These are phyloP conservation scores for Solanum megistacrolobum DNA, from an alignment of 257 asterid species.

Conservation along the genomic window DNA sequence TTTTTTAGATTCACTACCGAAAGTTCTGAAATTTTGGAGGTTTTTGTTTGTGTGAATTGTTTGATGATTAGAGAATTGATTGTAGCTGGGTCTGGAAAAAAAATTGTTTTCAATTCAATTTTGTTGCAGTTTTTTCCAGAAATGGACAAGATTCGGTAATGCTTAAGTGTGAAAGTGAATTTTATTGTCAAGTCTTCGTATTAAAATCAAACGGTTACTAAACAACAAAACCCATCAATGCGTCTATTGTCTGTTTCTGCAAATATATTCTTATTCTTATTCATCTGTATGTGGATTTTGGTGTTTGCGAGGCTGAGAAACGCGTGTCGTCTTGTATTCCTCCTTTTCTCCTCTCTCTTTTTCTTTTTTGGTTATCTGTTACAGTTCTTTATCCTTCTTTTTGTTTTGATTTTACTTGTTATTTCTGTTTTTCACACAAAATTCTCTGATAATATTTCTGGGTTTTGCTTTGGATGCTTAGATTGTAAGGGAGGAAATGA, in stretches of 20 bases:
- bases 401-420: neutral
- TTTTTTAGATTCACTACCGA: neutral
- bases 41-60: neutral
- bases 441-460: neutral
- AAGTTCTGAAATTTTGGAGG: neutral
- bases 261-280: constrained; percentile 20
- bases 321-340: constrained; percentile 28
- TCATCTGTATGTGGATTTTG: constrained; percentile 19
- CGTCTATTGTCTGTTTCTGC: neutral
- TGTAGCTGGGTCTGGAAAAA: neutral
- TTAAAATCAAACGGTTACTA: neutral
- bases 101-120: neutral
- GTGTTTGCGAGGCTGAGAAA: constrained; percentile 14
- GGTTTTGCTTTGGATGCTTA: neutral
- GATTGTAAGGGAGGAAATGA: neutral
- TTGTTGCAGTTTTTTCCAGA: neutral
- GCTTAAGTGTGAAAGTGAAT: neutral
- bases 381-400: neutral
- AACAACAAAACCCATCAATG: neutral
- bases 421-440: neutral
- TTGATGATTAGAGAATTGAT: neutral
- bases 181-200: neutral
- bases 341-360: constrained; percentile 15
- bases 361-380: neutral
- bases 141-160: neutral